Evolutionary conservation across 179 eudicot species (phyloP).

Genomic region (Amaranthus tricolor): DNA sequence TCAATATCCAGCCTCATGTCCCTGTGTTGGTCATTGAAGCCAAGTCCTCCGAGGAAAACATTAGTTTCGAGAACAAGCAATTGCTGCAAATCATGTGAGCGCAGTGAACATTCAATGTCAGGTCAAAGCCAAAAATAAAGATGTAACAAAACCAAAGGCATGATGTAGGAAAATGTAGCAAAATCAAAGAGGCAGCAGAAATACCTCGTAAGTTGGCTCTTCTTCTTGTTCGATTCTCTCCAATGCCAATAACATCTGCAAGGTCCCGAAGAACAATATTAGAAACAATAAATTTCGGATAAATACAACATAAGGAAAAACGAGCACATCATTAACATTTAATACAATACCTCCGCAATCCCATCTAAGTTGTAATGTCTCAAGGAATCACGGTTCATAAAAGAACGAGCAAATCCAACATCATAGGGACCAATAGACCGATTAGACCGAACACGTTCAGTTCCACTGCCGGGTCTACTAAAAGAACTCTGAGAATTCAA

Average conservation of each 20-base stretch:
- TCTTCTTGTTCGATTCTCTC: conserved; percentile 82
- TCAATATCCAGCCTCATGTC: conserved; percentile 94
- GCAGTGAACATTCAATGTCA: background rate
- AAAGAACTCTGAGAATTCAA: conserved; percentile 33
- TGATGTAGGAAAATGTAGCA: background rate
- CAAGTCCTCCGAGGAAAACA: conserved; percentile 65
- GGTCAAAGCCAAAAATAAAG: background rate
- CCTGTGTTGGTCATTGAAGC: conserved; percentile 78
- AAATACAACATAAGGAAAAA: background rate
- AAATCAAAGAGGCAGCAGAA: conserved; percentile 8
- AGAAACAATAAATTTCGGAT: background rate
- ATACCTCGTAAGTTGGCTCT: conserved; percentile 76
- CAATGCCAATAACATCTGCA: conserved; percentile 70
- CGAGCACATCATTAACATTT: conserved; percentile 1
- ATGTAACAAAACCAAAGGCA: conserved; percentile 3
- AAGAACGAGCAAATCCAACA: conserved; percentile 40
- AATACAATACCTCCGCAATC: conserved; percentile 72
- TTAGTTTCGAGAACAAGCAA: conserved; percentile 72
- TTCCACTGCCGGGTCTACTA: conserved; percentile 33
- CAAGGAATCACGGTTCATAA: conserved; percentile 42
- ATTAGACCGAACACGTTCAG: conserved; percentile 30
- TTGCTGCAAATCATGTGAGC: conserved; percentile 46
- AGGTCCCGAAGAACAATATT: conserved; percentile 3
- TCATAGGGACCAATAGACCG: conserved; percentile 39
- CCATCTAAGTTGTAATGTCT: conserved; percentile 62